Evolutionary conservation across 2,329 filamentous ascomycete species (phyloP), one percentile per base, ranked within the genome.

Genomic region (Pseudopyricularia javanii): DNA sequence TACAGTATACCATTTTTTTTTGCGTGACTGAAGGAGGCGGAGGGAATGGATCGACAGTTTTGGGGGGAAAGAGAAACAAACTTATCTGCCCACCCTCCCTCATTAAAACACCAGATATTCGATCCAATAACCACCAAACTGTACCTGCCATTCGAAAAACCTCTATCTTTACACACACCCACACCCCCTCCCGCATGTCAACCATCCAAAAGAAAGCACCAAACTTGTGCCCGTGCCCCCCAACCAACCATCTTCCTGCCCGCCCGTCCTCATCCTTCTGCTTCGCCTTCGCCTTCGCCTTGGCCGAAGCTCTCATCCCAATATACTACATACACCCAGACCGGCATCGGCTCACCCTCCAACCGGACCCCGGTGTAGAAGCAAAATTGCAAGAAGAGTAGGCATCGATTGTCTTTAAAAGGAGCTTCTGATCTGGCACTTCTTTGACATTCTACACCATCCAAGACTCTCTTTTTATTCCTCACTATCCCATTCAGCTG

Each of bases 401-500:
- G n/a, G n/a, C n/a, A n/a, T 43, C 8, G 11, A 20, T 43, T 43
- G 20, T 33, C 32, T 33, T 33, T 48, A 48, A 26, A 50, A 37
- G 34, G 34, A 20, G n/a, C 32, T 11, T 37, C 48, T 50, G 32
- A 30, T 26, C 48, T 50, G 48, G 32, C 48, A 34, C 30, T 34
- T 22, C 20, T 11, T 20, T 24, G 17, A 12, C n/a, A n/a, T n/a
- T n/a, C n/a, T n/a, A n/a, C n/a, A 24, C 17, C 17, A 1, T 20
- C 24, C 37, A 24, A 50, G 3, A 9, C 26, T 15, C 28, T n/a
- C 54, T 53, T 58, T 56, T 48, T 55, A 53, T 55, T 55, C 53
- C 37, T 53, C 51, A 51, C 32, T 53, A 45, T 45, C 33, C n/a
- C 48, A 30, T 34, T 49, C 17, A 50, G 45, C 55, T 54, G 53